Conservation (phyloP, 768 basidiomycete genomes). For the Hysterangium stoloniferum region DNA sequence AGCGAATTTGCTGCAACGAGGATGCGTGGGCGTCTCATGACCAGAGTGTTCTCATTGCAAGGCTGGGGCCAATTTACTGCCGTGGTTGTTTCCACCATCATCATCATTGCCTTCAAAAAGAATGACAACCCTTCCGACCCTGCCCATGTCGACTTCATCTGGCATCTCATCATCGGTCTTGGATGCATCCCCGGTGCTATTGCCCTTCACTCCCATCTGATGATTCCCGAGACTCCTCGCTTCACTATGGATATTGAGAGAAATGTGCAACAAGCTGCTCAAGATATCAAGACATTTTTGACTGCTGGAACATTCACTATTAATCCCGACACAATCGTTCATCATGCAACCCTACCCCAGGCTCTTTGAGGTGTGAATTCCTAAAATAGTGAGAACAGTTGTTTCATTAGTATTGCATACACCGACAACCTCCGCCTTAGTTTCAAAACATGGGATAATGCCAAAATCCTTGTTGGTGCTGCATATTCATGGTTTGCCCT, state of each 20-base stretch:
- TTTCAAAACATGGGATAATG: conserved; percentile 30
- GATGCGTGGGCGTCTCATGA: too few relatives aligned
- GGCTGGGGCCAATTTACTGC: conserved; percentile 38
- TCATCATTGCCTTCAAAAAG: conserved; percentile 24
- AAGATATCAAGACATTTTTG: too few relatives aligned
- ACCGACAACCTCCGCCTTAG: conserved; percentile 13
- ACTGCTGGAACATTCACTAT: too few relatives aligned
- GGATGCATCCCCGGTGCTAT: conserved; percentile 37
- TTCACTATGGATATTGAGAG: too few relatives aligned
- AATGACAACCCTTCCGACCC: conserved; percentile 17
- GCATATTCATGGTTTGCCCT: conserved; percentile 35
- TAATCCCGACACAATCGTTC: conserved; percentile 23
- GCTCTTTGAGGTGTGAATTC: conserved; percentile 34
- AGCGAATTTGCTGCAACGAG: conserved; percentile 40
- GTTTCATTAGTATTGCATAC: conserved; percentile 3
- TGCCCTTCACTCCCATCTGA: conserved; percentile 40
- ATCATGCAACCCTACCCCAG: conserved; percentile 32
- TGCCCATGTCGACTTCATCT: conserved; percentile 26
- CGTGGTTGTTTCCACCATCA: conserved; percentile 26
- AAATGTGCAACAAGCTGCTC: too few relatives aligned
- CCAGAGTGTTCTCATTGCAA: conserved; percentile 40
- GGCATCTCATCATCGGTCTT: conserved; percentile 41
- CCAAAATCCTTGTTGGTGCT: conserved; percentile 31
- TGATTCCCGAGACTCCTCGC: conserved; percentile 42
- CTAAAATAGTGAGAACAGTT: conserved; percentile 13